Percentiles rank a stretch among this genome's conserved stretches.
phyloP scores from a whole-genome alignment of 2,329 filamentous ascomycete species.

The Aspergillaceae sp. region DNA sequence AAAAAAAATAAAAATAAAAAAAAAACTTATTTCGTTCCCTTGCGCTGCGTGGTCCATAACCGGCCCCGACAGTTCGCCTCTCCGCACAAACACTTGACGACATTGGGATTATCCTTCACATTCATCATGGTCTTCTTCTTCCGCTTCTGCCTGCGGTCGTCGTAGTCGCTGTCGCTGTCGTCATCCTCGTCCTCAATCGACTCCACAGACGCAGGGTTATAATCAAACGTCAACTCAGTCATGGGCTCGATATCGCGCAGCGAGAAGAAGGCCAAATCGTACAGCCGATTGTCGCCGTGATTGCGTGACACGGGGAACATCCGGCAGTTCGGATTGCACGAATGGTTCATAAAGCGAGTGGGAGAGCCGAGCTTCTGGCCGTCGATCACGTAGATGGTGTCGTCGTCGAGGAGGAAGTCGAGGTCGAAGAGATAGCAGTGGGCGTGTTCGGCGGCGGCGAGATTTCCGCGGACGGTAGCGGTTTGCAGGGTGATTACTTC shows the following conservation, averaged over 20 bases:
- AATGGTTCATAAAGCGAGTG: constrained; percentile 42
- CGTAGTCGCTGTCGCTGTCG: constrained; percentile 9
- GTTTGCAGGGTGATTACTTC: constrained; percentile 34
- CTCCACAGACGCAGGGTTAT: constrained; percentile 24
- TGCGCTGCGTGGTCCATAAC: constrained; percentile 35
- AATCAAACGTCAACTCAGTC: constrained; percentile 42
- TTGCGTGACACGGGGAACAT: constrained; percentile 36
- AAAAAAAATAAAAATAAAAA: not conserved
- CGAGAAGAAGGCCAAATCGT: constrained; percentile 42
- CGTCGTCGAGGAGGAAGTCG: constrained; percentile 27
- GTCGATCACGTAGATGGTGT: constrained; percentile 34
- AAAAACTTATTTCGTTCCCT: constrained; percentile 16
- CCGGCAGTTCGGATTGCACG: constrained; percentile 40
- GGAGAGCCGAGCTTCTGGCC: constrained; percentile 35
- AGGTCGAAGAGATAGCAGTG: constrained; percentile 37
- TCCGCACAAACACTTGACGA: constrained; percentile 38
- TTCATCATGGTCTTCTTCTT: constrained; percentile 1
- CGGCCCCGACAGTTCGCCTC: constrained; percentile 36
- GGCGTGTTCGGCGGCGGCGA: constrained; percentile 14
- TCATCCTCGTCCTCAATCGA: not conserved
- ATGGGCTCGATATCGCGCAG: constrained; percentile 32
- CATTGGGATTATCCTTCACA: constrained; percentile 25
- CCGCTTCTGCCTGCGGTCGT: no score
- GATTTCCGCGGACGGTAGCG: constrained; percentile 31
- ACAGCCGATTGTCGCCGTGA: constrained; percentile 33